Evolutionary conservation across 2,329 filamentous ascomycete genomes (phyloP), one percentile per base, ranked within the genome.

Genomic region (Acephala macrosclerotiorum): DNA sequence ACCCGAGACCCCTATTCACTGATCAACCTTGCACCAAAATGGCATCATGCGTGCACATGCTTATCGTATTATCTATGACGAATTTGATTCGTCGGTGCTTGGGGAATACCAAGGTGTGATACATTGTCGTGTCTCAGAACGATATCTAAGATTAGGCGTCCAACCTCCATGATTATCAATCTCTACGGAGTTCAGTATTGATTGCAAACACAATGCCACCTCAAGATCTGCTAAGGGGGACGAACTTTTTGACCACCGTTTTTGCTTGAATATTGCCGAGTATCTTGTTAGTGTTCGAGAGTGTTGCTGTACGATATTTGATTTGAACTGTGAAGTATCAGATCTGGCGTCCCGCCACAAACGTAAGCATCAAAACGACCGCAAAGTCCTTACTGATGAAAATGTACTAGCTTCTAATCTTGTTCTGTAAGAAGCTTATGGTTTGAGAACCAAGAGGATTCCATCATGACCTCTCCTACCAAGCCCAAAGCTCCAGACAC

Each of bases 31-130:
- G 18, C n/a, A 33, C 38, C 49, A 45, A 42, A 25, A 62, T 62
- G 35, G 60, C n/a, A 62, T 57, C 60, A 62, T 62, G n/a, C 35
- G 36, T 25, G 49, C 12, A 59, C 11, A 9, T 18, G 4, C 11
- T 47, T 59, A 47, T 53, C 18, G 16, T 33, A n/a, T 18, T 59
- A 49, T 29, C 22, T 33, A 22, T 20, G 18, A 18, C 1, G 7
- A 12, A 33, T 59, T 18, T 33, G 29, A 47, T 59, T 42, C 36
- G 36, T 42, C 26, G 26, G 40, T 36, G 29, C 26, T 60, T 22
- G 18, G 20, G 42, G 18, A 26, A 22, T 53, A 38, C 20, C 9
- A 45, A 29, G 45, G 40, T 25, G 1, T 49, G 49, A 29, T 29
- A 29, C 29, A 33, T 4, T 1, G 49, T 53, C n/a, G n/a, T n/a